Evolutionary conservation across 2,329 filamentous ascomycete species (phyloP), one percentile per base, ranked within the genome.

Genomic region (Cercospora janseana): DNA sequence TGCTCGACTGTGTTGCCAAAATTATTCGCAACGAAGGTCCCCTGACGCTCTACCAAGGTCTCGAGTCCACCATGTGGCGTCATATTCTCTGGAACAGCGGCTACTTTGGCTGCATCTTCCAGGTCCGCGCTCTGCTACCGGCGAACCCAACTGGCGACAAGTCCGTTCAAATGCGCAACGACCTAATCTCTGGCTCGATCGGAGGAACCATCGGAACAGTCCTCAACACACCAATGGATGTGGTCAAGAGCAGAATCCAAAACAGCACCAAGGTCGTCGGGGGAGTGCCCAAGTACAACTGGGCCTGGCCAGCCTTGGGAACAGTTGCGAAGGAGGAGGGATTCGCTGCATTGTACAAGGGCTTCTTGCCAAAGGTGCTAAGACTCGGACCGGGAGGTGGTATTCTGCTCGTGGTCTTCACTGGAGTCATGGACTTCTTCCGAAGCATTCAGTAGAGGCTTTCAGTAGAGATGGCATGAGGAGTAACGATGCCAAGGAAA

Each of bases 41-140:
- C 12, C 77, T 97, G 57, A 88, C 92, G 53, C 79, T 98, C 68
- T 98, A 97, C 79, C 94, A 97, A 72, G 93, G 93, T 50, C 83
- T 98, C 40, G 93, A 98, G 76, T 92, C 87, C 55, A 98, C 93
- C 49, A 76, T 97, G 75, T 98, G 93, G 93, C 85, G 93, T 57
- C 93, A 98, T 73, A 83, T 90, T 49, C 77, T 90, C 54, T 96
- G 91, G 91, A 96, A 96, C 73, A 83, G 87, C 10, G 92, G 91
- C 52, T 96, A 95, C 80, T 98, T 98, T 70, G 93, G 93, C 66
- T 94, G 90, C 73, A 98, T 98, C 70, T 95, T 94, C 83, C 93
- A 98, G 75, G 88, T 97, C 56, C 87, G 91, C 68, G 80, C 82
- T 54, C 76, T 96, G 60, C 74, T 98, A 38, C 93, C 93, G 55